Evolutionary conservation across 176 grass and related monocot genomes (phyloP), one percentile per base, ranked within the genome.

Genomic region (Carex parvula): DNA sequence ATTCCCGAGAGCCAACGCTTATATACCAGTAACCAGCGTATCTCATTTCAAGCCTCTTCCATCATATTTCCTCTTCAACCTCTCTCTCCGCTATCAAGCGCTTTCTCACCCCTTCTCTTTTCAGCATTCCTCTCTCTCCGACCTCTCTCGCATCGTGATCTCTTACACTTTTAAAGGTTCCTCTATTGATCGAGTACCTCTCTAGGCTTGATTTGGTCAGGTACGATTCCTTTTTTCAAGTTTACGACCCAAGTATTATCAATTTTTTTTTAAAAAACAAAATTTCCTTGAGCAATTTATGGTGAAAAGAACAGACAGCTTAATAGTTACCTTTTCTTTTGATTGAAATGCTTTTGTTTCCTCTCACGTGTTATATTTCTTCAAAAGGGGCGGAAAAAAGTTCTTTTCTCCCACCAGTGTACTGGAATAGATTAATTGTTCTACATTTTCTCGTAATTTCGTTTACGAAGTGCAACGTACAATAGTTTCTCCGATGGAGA

Each of bases 21-120:
- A 74, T 44, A 41, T 79, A 64, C 18, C 2, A 29, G 1, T 24
- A 24, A 24, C 26, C 1, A 13, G n/a, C 73, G 0, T 64, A 30
- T 65, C 21, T 16, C 37, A 65, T 59, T 70, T 46, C 32, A n/a
- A n/a, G 4, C 56, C 10, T 58, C 17, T 21, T 18, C 66, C 52
- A 76, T 53, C 20, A 26, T 64, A 84, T 56, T 60, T 69, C 61
- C 80, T 84, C 81, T 81, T 81, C 83, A 82, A 80, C 56, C 70
- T 62, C 55, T 21, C 68, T 33, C 77, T 35, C 6, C 15, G 24
- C 61, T 64, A 24, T 64, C 61, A 46, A 71, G 3, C 14, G 4
- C 2, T 75, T 50, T 67, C 16, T 14, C 64, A 7, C 39, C 20
- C 54, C 80, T 30, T 78, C 52, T 78, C 21, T 30, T 2, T 71